phyloP scores from a whole-genome alignment of 1,139 yeast genomes.

The Insectozyma bohioensis region DNA sequence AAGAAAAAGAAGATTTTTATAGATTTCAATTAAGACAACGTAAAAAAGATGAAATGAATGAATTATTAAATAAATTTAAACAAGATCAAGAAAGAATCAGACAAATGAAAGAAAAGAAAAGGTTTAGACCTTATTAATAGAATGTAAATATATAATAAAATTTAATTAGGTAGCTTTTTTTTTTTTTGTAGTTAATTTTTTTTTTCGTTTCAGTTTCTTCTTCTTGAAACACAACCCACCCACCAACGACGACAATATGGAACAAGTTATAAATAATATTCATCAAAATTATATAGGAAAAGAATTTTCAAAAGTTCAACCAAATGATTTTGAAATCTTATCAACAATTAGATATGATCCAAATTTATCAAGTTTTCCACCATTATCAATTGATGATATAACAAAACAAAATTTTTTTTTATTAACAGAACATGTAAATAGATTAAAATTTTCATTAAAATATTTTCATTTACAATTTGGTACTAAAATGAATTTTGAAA shows the following conservation, averaged over 20 bases:
- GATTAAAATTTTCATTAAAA: constrained; percentile 53
- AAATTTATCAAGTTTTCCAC: constrained; percentile 27
- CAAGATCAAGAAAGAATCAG: constrained; percentile 86
- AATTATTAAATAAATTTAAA: constrained; percentile 76
- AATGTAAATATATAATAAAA: neutral
- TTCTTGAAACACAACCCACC: neutral
- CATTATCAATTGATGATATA: constrained; percentile 27
- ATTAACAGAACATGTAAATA: constrained; percentile 59
- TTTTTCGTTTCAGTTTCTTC: neutral
- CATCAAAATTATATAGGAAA: neutral
- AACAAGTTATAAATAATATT: neutral
- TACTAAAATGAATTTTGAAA: constrained; percentile 23
- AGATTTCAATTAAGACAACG: constrained; percentile 93
- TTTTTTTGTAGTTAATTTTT: neutral
- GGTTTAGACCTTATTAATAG: constrained; percentile 75
- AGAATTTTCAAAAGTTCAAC: constrained; percentile 5
- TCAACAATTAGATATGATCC: constrained; percentile 80
- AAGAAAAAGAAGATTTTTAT: constrained; percentile 90
- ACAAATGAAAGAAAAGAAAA: constrained; percentile 73
- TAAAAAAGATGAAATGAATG: constrained; percentile 91
- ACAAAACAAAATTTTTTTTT: constrained; percentile 52
- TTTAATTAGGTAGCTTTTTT: no score
- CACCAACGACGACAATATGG: neutral
- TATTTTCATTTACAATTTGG: constrained; percentile 45
- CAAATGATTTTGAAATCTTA: constrained; percentile 50